Base-by-base conservation (phyloP, 129 eudicot species). In the Sambucus nigra region DNA sequence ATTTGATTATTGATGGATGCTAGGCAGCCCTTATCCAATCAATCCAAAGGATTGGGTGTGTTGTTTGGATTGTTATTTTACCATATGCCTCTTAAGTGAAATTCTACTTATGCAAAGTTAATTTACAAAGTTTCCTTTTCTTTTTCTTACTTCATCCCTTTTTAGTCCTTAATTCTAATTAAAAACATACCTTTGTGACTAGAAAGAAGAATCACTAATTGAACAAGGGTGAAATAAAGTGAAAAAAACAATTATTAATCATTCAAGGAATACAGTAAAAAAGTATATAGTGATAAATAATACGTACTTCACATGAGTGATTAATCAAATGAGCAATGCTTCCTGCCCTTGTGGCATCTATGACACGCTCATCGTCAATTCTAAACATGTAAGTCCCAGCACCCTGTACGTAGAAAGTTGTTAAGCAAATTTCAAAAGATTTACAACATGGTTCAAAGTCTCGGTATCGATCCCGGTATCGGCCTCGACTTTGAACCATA, bases 351-450 rank as follows among this genome's bases (percentile, higher is more conserved):
- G 99, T 91, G 65, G 99, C 99, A 73, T 91, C 99, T 57, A 91
- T 82, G 49, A 91, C 99, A 59, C 95, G 94, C 38, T 91, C 87
- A 70, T 91, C 95, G 55, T 86, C 95, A 33, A 91, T 82, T 40
- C 99, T 76, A 47, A 91, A 91, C 95, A 91, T 86, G 61, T 91
- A 91, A 32, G 99, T 91, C 65, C 99, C 99, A 38, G 99, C 99
- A 45, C 99, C 99, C 99, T 91, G 86, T 75, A 73, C 45, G 41
- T 12, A 53, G 21, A 76, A 27, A 52, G 38, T 39, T 25, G 18
- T 25, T 31, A 29, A 58, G 52, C 23, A 47, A 74, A 22, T 24
- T 45, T 44, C 32, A 56, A 29, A 22, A 28, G 25, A 41, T 24
- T n/a, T n/a, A n/a, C n/a, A 52, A 52, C 41, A 26, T 25, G 38